Base-by-base conservation (phyloP, 768 basidiomycete species). In the Termitomyces sp. region DNA sequence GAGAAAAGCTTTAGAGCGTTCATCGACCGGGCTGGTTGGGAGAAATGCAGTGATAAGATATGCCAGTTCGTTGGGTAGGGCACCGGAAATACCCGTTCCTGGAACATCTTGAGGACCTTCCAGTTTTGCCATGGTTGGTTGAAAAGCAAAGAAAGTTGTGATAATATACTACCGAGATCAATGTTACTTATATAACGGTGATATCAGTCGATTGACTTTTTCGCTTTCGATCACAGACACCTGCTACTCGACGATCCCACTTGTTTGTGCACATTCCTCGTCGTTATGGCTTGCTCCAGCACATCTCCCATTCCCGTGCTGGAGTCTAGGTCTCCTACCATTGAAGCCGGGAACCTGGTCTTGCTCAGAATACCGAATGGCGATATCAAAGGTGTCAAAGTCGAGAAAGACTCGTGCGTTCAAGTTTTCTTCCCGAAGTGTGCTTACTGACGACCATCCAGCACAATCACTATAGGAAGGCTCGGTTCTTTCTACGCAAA, bases 401-500 rank as follows among this genome's bases (percentile, higher is more conserved):
- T 91, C 37, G 85, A 89, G 57, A 76, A 78, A 66, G 80, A 89
- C 68, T 74, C 80, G 93, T 94, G 68, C 70, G 89, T 71, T 10
- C 51, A 19, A 38, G 52, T 55, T 47, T 21, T 47, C 21, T 51
- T 42, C 46, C 38, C 15, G 40, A 30, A 10, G 23, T 14, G 33
- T 43, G 15, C 11, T 37, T 56, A 31, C 17, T 60, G 21, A 55
- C 28, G 33, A 35, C 38, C 14, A 40, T 62, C 1, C 65, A 95
- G 94, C 47, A 82, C 75, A 15, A 70, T 94, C 46, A 80, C 82
- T 35, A 74, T 97, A 19, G 94, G 94, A 59, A 91, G 91, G 71
- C 86, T 89, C 58, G 97, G 96, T 11, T 81, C 85, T 3, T 98
- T 99, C 71, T 71, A 80, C 57, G 79, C 86, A 17, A 83, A 84